A percentile compares a stretch with the other conserved stretches of the same genome.
Evolutionary conservation across 163 green algal genomes (phyloP).

Genomic region (Scenedesmus sp.): DNA sequence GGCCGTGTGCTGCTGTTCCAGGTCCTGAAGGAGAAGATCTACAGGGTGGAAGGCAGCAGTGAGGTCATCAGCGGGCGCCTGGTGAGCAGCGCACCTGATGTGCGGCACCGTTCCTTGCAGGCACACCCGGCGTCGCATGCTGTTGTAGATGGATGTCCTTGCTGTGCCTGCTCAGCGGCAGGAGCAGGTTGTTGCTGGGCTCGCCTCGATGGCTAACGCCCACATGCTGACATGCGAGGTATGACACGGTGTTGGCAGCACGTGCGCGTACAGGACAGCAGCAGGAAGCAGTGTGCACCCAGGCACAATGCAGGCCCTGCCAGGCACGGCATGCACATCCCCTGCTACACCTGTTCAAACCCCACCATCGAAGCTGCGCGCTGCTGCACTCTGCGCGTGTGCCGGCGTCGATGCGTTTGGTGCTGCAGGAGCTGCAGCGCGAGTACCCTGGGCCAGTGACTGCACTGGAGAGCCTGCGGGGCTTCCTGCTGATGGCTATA

Average conservation of each 20-base stretch:
- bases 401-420: slow-evolving; percentile 7
- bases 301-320: no score
- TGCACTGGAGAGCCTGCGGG: slow-evolving; percentile 50
- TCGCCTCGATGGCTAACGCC: not conserved
- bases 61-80: slow-evolving; percentile 29
- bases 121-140: no score
- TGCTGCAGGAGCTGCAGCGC: slow-evolving; percentile 52
- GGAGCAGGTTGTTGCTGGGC: not conserved
- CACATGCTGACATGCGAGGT: not conserved
- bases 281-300: no score
- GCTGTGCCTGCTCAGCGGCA: not conserved
- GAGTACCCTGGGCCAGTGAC: slow-evolving; percentile 69
- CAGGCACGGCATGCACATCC: no score
- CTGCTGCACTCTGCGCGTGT: not conserved
- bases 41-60: slow-evolving; percentile 40
- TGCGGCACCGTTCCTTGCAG: no score
- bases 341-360: no score
- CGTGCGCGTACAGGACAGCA: no score
- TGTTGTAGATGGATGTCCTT: not conserved
- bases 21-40: slow-evolving; percentile 27
- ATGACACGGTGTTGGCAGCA: no score
- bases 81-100: not conserved
- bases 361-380: not conserved
- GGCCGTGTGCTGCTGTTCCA: slow-evolving; percentile 87
- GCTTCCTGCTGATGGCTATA: slow-evolving; percentile 81